Percentiles rank a stretch among this genome's conserved stretches.
These are phyloP conservation scores for Hypoxylon sp. DNA, from an alignment of 2,329 filamentous ascomycete species.

Conservation along the genomic window DNA sequence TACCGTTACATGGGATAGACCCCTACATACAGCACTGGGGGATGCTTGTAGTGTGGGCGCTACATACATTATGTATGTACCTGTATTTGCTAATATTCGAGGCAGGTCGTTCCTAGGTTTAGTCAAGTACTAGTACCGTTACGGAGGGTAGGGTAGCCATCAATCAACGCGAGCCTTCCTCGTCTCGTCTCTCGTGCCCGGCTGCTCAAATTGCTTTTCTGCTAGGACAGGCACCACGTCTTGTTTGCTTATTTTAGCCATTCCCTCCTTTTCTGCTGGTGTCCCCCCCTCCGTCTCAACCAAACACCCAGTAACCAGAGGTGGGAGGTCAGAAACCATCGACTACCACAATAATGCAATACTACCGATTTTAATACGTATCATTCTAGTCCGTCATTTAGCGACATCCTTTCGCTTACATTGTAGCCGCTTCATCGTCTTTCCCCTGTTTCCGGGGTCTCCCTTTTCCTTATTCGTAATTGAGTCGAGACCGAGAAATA, in stretches of 20 bases:
- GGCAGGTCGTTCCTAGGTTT: slow-evolving; percentile 3
- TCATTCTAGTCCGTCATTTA: slow-evolving; percentile 40
- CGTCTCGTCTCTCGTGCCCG: slow-evolving; percentile 23
- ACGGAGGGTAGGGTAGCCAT: slow-evolving; percentile 15
- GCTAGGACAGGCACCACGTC: slow-evolving; percentile 11
- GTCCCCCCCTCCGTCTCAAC: slow-evolving; percentile 16
- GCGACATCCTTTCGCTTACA: slow-evolving; percentile 28
- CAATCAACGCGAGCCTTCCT: slow-evolving; percentile 37
- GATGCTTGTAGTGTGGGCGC: too few relatives aligned
- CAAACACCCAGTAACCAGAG: slow-evolving; percentile 31
- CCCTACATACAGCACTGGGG: neutral
- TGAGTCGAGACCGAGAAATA: slow-evolving; percentile 34
- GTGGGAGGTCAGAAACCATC: slow-evolving; percentile 31
- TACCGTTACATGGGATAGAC: slow-evolving; percentile 8
- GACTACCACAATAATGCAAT: slow-evolving; percentile 31
- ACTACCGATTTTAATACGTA: slow-evolving; percentile 30
- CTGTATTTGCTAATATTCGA: neutral
- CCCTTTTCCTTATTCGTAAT: slow-evolving; percentile 33
- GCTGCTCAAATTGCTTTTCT: slow-evolving; percentile 34
- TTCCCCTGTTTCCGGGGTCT: slow-evolving; percentile 7
- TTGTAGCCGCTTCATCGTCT: slow-evolving; percentile 6
- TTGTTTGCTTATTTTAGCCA: slow-evolving; percentile 33
- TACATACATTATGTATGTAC: too few relatives aligned
- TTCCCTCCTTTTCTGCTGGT: slow-evolving; percentile 28
- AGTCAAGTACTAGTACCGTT: slow-evolving; percentile 28